A percentile compares a stretch with the other conserved stretches of the same genome.
Evolutionary conservation across 2,329 filamentous ascomycete species (phyloP).

Genomic region (Pseudogymnoascus sp.): DNA sequence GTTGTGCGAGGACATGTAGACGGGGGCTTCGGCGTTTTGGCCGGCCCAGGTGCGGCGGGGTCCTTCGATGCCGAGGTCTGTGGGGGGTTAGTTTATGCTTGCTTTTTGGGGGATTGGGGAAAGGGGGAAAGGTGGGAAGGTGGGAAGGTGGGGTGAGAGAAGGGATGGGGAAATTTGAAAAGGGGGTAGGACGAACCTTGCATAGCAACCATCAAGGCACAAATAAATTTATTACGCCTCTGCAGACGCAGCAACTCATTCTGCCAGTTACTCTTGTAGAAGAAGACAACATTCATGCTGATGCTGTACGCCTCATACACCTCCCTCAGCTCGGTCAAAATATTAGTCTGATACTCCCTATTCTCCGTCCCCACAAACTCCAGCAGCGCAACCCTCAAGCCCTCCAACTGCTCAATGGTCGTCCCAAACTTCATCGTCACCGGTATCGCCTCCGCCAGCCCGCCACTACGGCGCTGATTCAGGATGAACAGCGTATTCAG

Average conservation of each 20-base stretch:
- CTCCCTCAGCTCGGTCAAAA: conserved; percentile 73
- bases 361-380: conserved; percentile 80
- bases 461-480: conserved; percentile 85
- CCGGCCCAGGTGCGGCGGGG: too few species aligned
- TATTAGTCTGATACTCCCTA: conserved; percentile 78
- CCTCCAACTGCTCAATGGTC: conserved; percentile 71
- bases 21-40: too few species aligned
- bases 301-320: conserved; percentile 79
- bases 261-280: conserved; percentile 96
- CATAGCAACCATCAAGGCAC: conserved; percentile 81
- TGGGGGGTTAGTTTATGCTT: too few species aligned
- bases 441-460: conserved; percentile 75
- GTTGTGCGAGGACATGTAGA: too few species aligned
- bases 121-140: too few species aligned
- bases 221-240: conserved; percentile 89
- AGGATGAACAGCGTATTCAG: conserved; percentile 91
- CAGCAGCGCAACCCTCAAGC: conserved; percentile 68
- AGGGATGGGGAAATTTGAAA: neutral
- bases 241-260: conserved; percentile 86
- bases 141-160: neutral
- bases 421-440: conserved; percentile 86
- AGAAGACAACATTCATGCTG: conserved; percentile 87
- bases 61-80: too few species aligned
- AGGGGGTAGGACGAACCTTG: conserved; percentile 9
- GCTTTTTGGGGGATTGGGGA: too few species aligned